These are phyloP conservation scores for Alternaria gaisen DNA, from an alignment of 2,329 filamentous ascomycete genomes.

Conservation along the genomic window DNA sequence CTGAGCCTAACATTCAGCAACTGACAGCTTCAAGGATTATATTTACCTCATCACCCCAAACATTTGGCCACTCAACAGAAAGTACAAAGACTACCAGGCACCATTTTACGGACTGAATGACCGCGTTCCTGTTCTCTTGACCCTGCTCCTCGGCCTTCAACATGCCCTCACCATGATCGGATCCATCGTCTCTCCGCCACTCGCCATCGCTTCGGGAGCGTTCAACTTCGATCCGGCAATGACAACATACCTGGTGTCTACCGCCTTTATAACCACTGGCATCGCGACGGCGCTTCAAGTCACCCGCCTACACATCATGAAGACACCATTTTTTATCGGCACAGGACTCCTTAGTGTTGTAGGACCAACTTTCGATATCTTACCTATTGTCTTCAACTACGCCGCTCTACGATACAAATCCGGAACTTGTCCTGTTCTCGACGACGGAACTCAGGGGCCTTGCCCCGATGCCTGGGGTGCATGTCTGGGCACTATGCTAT, in stretches of 20 bases:
- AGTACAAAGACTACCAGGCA: constrained; percentile 38
- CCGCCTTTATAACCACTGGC: constrained; percentile 42
- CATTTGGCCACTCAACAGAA: constrained; percentile 33
- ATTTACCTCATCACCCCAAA: constrained; percentile 40
- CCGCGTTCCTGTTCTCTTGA: constrained; percentile 35
- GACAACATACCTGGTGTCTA: constrained; percentile 39
- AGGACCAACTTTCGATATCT: constrained; percentile 41
- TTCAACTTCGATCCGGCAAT: constrained; percentile 37
- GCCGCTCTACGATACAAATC: constrained; percentile 35
- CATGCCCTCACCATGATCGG: constrained; percentile 42
- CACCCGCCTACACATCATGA: constrained; percentile 35
- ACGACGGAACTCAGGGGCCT: constrained; percentile 32
- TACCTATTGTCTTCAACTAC: constrained; percentile 41
- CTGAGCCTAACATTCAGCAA: neutral
- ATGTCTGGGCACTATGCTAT: constrained; percentile 49
- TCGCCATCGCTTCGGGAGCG: constrained; percentile 41
- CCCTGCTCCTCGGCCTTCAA: constrained; percentile 41
- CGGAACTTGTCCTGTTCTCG: constrained; percentile 30
- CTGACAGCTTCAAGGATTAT: constrained; percentile 45
- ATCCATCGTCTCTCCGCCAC: constrained; percentile 39
- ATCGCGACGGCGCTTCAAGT: constrained; percentile 41
- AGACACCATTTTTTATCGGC: constrained; percentile 35
- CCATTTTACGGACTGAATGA: constrained; percentile 42
- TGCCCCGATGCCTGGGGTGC: constrained; percentile 42
- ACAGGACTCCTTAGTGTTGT: constrained; percentile 38